Conservation (phyloP, 176 grass and related monocot genomes). For the Saccharum spontaneum region DNA sequence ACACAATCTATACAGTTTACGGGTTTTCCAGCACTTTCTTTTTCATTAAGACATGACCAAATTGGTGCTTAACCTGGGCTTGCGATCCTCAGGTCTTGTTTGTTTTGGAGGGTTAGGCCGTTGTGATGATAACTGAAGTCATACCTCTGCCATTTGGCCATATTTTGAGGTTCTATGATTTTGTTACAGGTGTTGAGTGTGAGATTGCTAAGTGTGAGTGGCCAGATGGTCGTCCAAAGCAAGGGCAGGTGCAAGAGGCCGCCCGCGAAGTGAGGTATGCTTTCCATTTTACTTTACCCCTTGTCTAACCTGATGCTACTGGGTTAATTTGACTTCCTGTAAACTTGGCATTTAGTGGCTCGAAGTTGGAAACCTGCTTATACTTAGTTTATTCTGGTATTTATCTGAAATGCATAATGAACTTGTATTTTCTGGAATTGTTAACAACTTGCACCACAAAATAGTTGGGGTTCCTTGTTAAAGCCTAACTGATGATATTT, state of each 20-base stretch:
- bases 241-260: slow-evolving; percentile 86
- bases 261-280: slow-evolving; percentile 87
- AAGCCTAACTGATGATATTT: background rate
- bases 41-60: background rate
- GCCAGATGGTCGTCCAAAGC: slow-evolving; percentile 75
- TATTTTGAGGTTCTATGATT: background rate
- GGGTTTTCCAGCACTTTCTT: background rate
- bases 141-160: background rate
- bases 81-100: background rate
- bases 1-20: background rate
- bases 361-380: background rate
- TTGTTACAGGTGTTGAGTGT: slow-evolving; percentile 65
- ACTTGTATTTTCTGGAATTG: background rate
- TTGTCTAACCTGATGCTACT: background rate
- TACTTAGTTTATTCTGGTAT: background rate
- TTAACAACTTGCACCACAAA: background rate
- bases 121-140: background rate
- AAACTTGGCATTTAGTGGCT: background rate
- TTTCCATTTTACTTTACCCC: background rate
- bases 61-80: background rate
- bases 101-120: background rate
- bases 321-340: background rate
- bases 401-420: background rate
- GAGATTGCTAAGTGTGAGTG: slow-evolving; percentile 82
- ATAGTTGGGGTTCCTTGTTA: background rate